phyloP scores from a whole-genome alignment of 495 filamentous ascomycete genomes.

The Aspergillus cavernicola region DNA sequence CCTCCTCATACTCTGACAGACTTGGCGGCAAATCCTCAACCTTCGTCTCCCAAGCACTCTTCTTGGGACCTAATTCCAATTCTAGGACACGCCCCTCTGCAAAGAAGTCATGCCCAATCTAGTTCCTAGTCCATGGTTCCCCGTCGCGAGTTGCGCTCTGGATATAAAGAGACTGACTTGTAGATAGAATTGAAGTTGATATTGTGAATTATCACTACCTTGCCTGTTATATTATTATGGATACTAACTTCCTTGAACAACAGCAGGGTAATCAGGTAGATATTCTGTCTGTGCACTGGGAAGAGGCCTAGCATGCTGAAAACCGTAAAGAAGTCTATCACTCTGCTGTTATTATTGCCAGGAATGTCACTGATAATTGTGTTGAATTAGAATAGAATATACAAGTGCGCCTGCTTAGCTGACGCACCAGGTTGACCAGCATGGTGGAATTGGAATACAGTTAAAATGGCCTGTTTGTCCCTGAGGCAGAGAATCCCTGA shows the following conservation, averaged over 20 bases:
- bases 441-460: conserved; percentile 70
- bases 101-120: conserved; percentile 55
- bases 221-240: conserved; percentile 54
- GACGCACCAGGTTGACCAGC: conserved; percentile 63
- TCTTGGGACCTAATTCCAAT: conserved; percentile 41
- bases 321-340: conserved; percentile 68
- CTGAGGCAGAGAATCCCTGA: conserved; percentile 65
- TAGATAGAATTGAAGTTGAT: conserved; percentile 64
- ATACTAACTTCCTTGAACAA: conserved; percentile 65
- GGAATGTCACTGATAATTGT: conserved; percentile 59
- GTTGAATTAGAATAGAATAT: conserved; percentile 64
- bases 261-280: conserved; percentile 67
- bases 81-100: conserved; percentile 47
- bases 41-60: conserved; percentile 52
- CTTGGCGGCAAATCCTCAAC: conserved; percentile 51
- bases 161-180: conserved; percentile 48
- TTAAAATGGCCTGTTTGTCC: conserved; percentile 69
- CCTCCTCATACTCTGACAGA: conserved; percentile 33
- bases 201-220: conserved; percentile 57
- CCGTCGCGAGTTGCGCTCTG: conserved; percentile 51
- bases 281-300: conserved; percentile 69
- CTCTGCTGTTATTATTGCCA: conserved; percentile 69
- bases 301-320: conserved; percentile 72
- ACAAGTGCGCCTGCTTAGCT: conserved; percentile 56
- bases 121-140: conserved; percentile 50